Conservation (phyloP, 208 protist species). For the Crithidia fasciculata region DNA sequence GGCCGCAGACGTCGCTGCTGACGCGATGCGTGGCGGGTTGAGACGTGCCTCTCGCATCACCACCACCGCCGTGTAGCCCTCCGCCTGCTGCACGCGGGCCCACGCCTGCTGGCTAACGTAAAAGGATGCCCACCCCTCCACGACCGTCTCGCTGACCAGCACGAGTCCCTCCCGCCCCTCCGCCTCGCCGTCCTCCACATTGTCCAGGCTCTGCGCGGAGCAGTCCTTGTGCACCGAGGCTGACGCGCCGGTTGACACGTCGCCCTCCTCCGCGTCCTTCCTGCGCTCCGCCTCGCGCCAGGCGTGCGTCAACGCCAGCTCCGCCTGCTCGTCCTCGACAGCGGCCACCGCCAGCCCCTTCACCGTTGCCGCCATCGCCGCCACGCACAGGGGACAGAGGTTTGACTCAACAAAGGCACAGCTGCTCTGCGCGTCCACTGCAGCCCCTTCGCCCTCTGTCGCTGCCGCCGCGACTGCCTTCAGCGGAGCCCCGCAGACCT, state of each 20-base stretch:
- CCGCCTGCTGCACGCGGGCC: conserved; percentile 37
- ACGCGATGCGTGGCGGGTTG: conserved; percentile 11
- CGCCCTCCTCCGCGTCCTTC: conserved; percentile 17
- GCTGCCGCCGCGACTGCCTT: not conserved
- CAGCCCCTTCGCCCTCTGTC: not conserved
- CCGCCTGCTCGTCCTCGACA: conserved; percentile 46
- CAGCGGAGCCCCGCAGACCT: conserved; percentile 14
- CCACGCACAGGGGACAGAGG: conserved; percentile 53
- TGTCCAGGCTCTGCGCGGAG: not conserved
- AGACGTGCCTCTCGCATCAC: conserved; percentile 32
- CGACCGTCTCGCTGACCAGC: conserved; percentile 58
- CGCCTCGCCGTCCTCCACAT: too few species aligned
- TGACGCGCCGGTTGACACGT: not conserved
- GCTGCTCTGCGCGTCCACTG: not conserved
- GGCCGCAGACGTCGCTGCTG: not conserved
- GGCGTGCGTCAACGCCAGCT: conserved; percentile 20
- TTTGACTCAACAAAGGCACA: conserved; percentile 37
- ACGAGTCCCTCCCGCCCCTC: conserved; percentile 24
- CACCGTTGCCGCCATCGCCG: conserved; percentile 46
- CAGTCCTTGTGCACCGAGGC: not conserved
- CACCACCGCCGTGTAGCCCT: conserved; percentile 66
- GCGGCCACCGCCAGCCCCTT: conserved; percentile 27
- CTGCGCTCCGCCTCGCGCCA: conserved; percentile 30
- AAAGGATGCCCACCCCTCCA: conserved; percentile 57
- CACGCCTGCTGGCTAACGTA: conserved; percentile 30